Evolutionary conservation across 2,329 filamentous ascomycete genomes (phyloP).

Genomic region (Xylaria digitata): DNA sequence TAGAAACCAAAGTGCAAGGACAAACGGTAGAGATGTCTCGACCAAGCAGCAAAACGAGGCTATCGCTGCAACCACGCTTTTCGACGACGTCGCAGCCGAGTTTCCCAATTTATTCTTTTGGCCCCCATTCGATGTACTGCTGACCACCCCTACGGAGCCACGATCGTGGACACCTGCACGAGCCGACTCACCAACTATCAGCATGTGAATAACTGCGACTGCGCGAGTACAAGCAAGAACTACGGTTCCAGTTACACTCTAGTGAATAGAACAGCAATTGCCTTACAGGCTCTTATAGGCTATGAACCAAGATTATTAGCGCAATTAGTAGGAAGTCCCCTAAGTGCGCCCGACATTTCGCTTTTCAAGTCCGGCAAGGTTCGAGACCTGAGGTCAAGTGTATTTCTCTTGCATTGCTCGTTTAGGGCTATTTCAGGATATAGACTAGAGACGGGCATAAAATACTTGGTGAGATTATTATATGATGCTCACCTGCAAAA

Average conservation of each 20-base stretch:
- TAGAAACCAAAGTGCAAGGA: background rate
- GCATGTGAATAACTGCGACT: conserved; percentile 8
- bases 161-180: conserved; percentile 24
- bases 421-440: background rate
- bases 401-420: background rate
- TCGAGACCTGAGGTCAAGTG: conserved; percentile 7
- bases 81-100: conserved; percentile 14
- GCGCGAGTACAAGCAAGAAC: conserved; percentile 14
- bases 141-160: conserved; percentile 22
- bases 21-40: background rate
- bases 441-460: no score
- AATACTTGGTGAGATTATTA: conserved; percentile 18
- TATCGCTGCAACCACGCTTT: conserved; percentile 5
- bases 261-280: background rate
- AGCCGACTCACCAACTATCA: conserved; percentile 36
- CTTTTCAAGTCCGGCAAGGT: conserved; percentile 10
- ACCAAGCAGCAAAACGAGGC: conserved; percentile 21
- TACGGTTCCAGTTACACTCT: background rate
- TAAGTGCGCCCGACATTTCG: conserved; percentile 11
- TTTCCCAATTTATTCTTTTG: conserved; percentile 27
- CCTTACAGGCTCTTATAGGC: background rate
- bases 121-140: conserved; percentile 20
- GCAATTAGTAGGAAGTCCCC: conserved; percentile 11
- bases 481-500: no score
- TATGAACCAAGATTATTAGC: background rate